These are phyloP conservation scores for Sphaerulina vaccinii DNA, from an alignment of 2,329 filamentous ascomycete species.

Conservation along the genomic window DNA sequence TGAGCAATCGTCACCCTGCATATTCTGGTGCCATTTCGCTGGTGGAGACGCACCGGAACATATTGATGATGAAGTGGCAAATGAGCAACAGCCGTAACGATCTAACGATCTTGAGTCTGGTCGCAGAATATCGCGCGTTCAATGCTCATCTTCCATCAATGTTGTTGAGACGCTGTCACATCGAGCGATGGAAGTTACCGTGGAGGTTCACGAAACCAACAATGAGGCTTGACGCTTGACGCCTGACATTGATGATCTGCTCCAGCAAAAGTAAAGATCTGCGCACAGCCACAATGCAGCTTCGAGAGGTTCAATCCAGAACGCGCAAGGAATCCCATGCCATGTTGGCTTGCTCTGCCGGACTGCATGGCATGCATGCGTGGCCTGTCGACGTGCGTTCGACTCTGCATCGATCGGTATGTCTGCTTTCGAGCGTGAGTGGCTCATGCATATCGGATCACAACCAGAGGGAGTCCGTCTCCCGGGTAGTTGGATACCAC, in stretches of 20 bases:
- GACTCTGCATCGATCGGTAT: neutral
- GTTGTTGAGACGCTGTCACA: slow-evolving; percentile 1
- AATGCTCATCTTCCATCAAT: neutral
- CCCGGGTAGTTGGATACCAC: slow-evolving; percentile 12
- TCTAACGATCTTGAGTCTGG: slow-evolving; percentile 9
- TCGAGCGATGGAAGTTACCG: neutral
- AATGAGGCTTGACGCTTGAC: slow-evolving; percentile 7
- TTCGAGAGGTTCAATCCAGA: slow-evolving; percentile 5
- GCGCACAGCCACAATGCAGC: slow-evolving; percentile 10
- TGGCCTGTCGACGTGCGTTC: slow-evolving; percentile 2
- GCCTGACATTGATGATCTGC: slow-evolving; percentile 16
- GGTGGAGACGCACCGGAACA: neutral
- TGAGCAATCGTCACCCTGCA: neutral
- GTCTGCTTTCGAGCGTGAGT: too few relatives aligned
- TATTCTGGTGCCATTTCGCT: slow-evolving; percentile 1
- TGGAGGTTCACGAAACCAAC: neutral
- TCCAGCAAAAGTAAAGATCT: slow-evolving; percentile 3
- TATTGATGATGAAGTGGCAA: neutral
- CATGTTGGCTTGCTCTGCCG: slow-evolving; percentile 4
- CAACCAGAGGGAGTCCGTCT: neutral
- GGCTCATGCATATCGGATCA: slow-evolving; percentile 1
- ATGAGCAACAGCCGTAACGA: slow-evolving; percentile 3
- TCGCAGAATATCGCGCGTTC: neutral
- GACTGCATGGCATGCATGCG: slow-evolving; percentile 11
- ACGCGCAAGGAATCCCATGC: slow-evolving; percentile 15